phyloP scores from a whole-genome alignment of 345 rosid genomes.

The Gossypium thurberi region DNA sequence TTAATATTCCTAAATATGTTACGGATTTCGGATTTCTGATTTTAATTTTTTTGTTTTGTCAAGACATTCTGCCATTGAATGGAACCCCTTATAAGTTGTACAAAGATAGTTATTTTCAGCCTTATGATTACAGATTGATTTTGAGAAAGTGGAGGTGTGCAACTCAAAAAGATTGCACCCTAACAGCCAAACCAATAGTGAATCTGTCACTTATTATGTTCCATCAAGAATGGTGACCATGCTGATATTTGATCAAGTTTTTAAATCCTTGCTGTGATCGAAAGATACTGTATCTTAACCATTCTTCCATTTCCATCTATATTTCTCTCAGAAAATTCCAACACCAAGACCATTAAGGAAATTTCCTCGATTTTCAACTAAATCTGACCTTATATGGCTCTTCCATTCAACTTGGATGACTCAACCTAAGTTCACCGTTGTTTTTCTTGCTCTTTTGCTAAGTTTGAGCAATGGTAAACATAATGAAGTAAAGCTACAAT shows the following conservation, averaged over 20 bases:
- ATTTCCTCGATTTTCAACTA: background rate
- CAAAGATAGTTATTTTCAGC: background rate
- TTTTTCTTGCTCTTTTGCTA: background rate
- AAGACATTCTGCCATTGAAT: background rate
- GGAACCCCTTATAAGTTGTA: background rate
- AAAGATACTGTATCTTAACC: background rate
- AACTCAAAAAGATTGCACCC: background rate
- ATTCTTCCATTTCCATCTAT: background rate
- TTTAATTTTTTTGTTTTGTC: background rate
- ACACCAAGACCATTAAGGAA: background rate
- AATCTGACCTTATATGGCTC: background rate
- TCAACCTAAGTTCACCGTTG: background rate
- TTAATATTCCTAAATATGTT: background rate
- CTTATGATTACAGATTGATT: background rate
- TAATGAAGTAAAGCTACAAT: background rate
- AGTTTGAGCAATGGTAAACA: background rate
- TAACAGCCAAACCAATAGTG: background rate
- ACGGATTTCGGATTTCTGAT: background rate
- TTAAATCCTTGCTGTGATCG: background rate
- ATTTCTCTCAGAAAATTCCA: background rate
- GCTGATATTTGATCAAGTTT: background rate
- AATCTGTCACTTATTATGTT: background rate
- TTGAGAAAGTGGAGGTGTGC: background rate
- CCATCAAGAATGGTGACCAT: background rate
- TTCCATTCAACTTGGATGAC: background rate